Base-by-base conservation (phyloP, 1,284 basidiomycete species). In the Lignosus rhinocerotis region DNA sequence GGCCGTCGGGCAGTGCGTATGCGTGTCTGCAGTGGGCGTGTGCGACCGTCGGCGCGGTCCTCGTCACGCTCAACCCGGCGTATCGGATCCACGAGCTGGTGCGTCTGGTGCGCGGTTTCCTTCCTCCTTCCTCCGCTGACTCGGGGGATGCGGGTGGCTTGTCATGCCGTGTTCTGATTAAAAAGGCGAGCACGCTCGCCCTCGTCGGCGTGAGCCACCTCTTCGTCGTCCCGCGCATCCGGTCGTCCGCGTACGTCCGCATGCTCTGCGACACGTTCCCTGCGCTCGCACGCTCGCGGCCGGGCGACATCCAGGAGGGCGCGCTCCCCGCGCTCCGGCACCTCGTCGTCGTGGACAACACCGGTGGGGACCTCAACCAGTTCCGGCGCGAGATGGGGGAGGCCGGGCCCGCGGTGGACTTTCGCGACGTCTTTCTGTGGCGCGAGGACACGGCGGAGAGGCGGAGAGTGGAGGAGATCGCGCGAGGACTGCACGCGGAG, bases 11-110 rank as follows among this genome's bases (percentile, higher is more conserved):
- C 61, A 93, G 90, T 65, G 80, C 88, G 14, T 94, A 94, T 70
- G 91, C 88, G 1, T 79, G 84, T 72, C 72, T 93, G 34, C 92
- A 94, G 67, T 93, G 92, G 91, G 92, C 92, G 7, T 88, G 86
- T 63, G 88, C 91, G 30, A 83, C 83, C 55, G 80, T 93, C 48
- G 92, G 92, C 19, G 90, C 90, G 7, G 86, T 93, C 46, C 72
- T 93, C 31, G 90, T 91, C 11, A 93, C 91, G 3, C 77, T 94
- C 46, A 94, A 94, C 66, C 92, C 92, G 7, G 89, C 92, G 0
- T 94, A 93, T 69, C 82, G 86, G 31, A 70, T 86, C 2, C 77
- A 82, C 42, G 92, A 94, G 69, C 78, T 94, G 49, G 88, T 88
- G 63, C 60, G 80, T 76, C 1, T 38, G 2, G 4, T 10, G 34